A percentile compares a stretch with the other conserved stretches of the same genome.
phyloP scores from a whole-genome alignment of 2,329 filamentous ascomycete species.

The Pestalotiopsis sp. region DNA sequence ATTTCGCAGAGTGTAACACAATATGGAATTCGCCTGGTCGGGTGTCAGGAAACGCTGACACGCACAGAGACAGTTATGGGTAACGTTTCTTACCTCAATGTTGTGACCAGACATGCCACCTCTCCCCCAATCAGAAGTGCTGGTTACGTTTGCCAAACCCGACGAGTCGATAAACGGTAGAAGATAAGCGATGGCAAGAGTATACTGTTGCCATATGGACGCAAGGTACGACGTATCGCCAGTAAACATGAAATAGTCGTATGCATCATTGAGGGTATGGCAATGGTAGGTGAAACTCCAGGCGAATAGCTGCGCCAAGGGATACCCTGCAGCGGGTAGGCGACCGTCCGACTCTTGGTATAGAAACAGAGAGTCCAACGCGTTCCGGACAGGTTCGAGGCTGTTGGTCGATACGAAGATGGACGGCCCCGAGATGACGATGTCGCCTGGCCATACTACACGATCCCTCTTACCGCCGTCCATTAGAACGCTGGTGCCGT shows the following conservation, averaged over 20 bases:
- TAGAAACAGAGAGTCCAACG: conserved; percentile 39
- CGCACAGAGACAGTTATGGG: background rate
- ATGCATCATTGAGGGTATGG: conserved; percentile 56
- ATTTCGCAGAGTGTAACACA: conserved; percentile 54
- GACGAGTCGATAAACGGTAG: conserved; percentile 21
- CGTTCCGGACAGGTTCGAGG: conserved; percentile 41
- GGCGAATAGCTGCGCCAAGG: background rate
- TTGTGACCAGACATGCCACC: conserved; percentile 38
- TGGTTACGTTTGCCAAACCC: conserved; percentile 52
- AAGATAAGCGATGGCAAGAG: conserved; percentile 41
- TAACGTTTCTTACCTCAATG: conserved; percentile 47
- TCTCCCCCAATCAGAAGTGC: conserved; percentile 48
- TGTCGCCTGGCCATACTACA: conserved; percentile 61
- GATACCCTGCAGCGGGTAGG: background rate
- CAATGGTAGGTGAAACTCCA: background rate
- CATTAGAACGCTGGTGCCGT: conserved; percentile 22
- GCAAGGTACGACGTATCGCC: conserved; percentile 51
- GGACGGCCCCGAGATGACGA: conserved; percentile 52
- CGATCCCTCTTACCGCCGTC: conserved; percentile 58
- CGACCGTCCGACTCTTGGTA: conserved; percentile 22
- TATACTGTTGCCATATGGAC: conserved; percentile 50
- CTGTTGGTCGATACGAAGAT: conserved; percentile 52
- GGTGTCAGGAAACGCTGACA: background rate
- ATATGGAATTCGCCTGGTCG: conserved; percentile 52
- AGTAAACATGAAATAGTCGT: conserved; percentile 59